Base-by-base conservation (phyloP, 768 basidiomycete species). In the Termitomyces sp. region DNA sequence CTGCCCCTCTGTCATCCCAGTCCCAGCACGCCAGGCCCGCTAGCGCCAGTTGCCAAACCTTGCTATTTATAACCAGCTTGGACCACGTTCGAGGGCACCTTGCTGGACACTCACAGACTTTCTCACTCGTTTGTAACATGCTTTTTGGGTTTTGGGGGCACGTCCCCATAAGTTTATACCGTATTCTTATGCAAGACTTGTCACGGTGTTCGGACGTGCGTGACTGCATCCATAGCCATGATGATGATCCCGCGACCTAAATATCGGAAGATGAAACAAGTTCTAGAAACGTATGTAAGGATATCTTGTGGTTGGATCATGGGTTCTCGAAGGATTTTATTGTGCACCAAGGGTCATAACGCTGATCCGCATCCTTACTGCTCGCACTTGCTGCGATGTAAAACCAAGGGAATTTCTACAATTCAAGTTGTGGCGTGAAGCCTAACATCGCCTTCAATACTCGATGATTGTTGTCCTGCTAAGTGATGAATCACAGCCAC, bases 271-370 rank as follows among this genome's bases (percentile, higher is more conserved):
- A 34, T 43, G 46, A 50, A n/a, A 39, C 51, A 50, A 46, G 27
- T 59, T 59, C 61, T 49, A 59, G 56, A 58, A 63, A 63, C 53
- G 53, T 49, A 49, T 49, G 31, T 59, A 55, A 56, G 48, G 51
- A 57, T 48, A 53, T 53, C 47, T 56, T 56, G 34, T 58, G 27
- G 53, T 39, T 27, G 51, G 13, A 29, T 53, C 29, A 44, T 43
- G 53, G 58, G 54, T 60, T 58, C 37, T 51, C 26, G 53, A 59
- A 62, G 50, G 26, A 26, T 34, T 32, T 31, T 12, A 14, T 20
- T 24, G n/a, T 39, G 4, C 14, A 54, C 39, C 46, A 56, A 53
- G 47, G 46, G 51, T 52, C 47, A 53, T 37, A 39, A 44, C 49
- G 16, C 36, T 53, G 46, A 53, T 54, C 46, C 54, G 24, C 29